A percentile compares a stretch with the other conserved stretches of the same genome.
Conservation (phyloP, 179 eudicot species). For the Patellifolia procumbens region DNA sequence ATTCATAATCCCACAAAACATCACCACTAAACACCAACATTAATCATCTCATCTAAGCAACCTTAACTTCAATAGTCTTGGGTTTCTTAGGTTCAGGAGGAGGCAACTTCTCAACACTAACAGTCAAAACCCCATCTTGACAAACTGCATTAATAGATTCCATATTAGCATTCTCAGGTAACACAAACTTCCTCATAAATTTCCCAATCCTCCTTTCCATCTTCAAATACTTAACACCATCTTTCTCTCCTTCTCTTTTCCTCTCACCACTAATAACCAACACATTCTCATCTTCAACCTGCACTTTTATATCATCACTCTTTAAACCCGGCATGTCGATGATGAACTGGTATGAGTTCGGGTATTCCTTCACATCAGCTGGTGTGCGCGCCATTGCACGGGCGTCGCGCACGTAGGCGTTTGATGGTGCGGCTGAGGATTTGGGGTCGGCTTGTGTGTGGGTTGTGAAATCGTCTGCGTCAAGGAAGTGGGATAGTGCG, state of each 20-base stretch:
- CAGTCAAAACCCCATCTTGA: constrained; percentile 63
- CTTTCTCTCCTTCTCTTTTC: constrained; percentile 53
- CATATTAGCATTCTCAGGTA: constrained; percentile 61
- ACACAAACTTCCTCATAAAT: constrained; percentile 64
- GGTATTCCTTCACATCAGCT: constrained; percentile 57
- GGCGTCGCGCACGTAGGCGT: constrained; percentile 56
- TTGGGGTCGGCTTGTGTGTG: neutral
- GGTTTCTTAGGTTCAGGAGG: constrained; percentile 79
- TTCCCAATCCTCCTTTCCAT: constrained; percentile 73
- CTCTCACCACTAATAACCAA: constrained; percentile 53
- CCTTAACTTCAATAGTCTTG: constrained; percentile 57
- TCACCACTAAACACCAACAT: neutral
- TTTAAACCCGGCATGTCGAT: constrained; percentile 70
- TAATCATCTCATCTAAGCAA: constrained; percentile 27
- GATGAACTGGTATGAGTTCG: constrained; percentile 46
- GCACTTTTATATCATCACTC: constrained; percentile 54
- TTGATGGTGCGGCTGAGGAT: constrained; percentile 33
- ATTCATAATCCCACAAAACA: neutral
- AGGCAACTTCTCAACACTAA: constrained; percentile 61
- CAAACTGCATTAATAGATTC: constrained; percentile 48
- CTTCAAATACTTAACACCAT: constrained; percentile 48
- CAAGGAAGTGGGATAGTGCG: constrained; percentile 36
- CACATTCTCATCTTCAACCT: constrained; percentile 61
- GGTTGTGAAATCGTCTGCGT: constrained; percentile 16
- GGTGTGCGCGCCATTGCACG: constrained; percentile 67